Evolutionary conservation across 2,329 filamentous ascomycete species (phyloP), one percentile per base, ranked within the genome.

Genomic region (Arachnopeziza araneosa): DNA sequence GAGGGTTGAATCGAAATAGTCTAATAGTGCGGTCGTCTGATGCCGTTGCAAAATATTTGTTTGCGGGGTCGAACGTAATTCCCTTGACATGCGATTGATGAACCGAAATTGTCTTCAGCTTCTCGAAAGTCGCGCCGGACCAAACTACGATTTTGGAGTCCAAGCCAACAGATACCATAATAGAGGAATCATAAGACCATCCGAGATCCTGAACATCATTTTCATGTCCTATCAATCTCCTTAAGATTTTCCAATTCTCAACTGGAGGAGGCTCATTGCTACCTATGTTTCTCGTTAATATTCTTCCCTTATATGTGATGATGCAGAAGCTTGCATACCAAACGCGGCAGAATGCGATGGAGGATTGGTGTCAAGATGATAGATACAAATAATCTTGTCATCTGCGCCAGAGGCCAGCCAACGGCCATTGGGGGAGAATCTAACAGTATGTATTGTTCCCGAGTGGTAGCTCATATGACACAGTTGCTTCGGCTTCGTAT

Each of bases 21-120:
- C 96, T 96, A 75, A 99, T 96, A 1, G 92, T 93, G 61, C 95
- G 87, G 75, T 99, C 95, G 74, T 99, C 95, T 76, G 92, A 96
- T 1, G 96, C 93, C 0, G 96, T 99, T 19, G 96, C 95, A 75
- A 99, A 99, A 79, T 96, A 99, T 73, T 98, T 99, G 78, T 98
- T 98, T 50, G 95, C 95, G 0, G 95, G 95, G 72, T 99, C 95
- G 72, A 99, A 99, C 0, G 93, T 96, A 69, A 99, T 96, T 63
- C 96, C 95, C 75, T 99, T 99, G 77, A 99, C 95, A 73, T 98
- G 96, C 73, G 92, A 97, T 74, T 96, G 91, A 75, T 99, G 95
- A 60, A 93, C 88, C 1, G 92, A 87, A 5, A 99, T 79, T 2
- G 91, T 93, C 81, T 98, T 98, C 66, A 99, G 82, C 77, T 96